These are phyloP conservation scores for Uncinocarpus reesii DNA, from an alignment of 2,329 filamentous ascomycete species.

Conservation along the genomic window DNA sequence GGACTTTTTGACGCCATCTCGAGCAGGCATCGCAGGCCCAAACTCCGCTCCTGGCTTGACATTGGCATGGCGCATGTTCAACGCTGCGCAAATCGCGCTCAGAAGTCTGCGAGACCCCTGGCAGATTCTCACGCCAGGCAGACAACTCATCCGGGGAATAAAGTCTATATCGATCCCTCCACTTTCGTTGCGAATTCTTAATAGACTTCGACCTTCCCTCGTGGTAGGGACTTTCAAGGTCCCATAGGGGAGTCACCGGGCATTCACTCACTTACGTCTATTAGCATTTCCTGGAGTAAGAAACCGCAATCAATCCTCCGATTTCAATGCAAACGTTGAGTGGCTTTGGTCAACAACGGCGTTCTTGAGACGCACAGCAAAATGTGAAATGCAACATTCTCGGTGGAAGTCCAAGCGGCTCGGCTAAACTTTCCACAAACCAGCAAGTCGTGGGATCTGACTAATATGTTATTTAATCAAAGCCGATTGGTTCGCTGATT, in stretches of 20 bases:
- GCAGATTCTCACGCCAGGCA: neutral
- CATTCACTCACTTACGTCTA: no score
- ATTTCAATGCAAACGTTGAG: no score
- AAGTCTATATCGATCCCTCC: slow-evolving; percentile 7
- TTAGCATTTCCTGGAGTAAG: no score
- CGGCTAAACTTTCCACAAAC: slow-evolving; percentile 5
- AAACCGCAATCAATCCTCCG: no score
- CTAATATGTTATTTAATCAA: neutral
- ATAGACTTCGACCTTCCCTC: neutral
- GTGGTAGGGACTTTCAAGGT: neutral
- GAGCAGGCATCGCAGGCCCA: slow-evolving; percentile 6
- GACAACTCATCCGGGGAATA: slow-evolving; percentile 1
- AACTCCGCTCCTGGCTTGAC: slow-evolving; percentile 18
- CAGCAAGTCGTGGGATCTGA: neutral
- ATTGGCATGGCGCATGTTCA: slow-evolving; percentile 14
- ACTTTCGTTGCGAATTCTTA: slow-evolving; percentile 3
- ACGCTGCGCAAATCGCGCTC: slow-evolving; percentile 17
- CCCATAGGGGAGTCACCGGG: neutral
- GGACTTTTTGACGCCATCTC: slow-evolving; percentile 5
- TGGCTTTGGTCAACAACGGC: no score
- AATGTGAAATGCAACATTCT: neutral
- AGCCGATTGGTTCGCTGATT: no score
- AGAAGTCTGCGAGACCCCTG: slow-evolving; percentile 1
- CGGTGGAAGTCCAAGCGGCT: slow-evolving; percentile 2
- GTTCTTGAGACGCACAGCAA: neutral